Evolutionary conservation across 2,329 filamentous ascomycete genomes (phyloP).

Genomic region (Gnomoniopsis sp.): DNA sequence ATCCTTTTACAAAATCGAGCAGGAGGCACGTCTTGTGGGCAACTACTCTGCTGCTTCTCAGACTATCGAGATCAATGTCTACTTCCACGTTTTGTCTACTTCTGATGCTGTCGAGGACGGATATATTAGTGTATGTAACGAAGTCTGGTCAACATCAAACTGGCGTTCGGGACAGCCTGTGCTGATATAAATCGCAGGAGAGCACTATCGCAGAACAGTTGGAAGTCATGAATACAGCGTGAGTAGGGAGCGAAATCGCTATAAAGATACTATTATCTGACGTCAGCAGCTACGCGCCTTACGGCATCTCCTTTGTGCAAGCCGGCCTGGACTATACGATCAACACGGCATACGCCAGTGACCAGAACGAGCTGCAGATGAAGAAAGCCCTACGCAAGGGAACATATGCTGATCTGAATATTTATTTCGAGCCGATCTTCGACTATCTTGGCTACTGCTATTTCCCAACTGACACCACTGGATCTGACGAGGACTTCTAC

Average conservation of each 20-base stretch:
- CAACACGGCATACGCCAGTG: conserved; percentile 44
- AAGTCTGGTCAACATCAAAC: background rate
- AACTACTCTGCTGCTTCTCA: conserved; percentile 21
- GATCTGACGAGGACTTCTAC: conserved; percentile 26
- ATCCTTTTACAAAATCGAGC: conserved; percentile 23
- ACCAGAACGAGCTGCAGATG: conserved; percentile 37
- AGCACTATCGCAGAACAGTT: conserved; percentile 37
- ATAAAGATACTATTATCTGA: background rate
- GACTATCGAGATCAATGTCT: conserved; percentile 27
- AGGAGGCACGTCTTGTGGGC: conserved; percentile 18
- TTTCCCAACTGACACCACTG: conserved; percentile 36
- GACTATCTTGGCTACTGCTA: conserved; percentile 43
- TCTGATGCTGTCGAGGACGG: conserved; percentile 29
- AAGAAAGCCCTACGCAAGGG: conserved; percentile 42
- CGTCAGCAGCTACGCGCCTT: conserved; percentile 31
- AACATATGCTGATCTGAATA: conserved; percentile 39
- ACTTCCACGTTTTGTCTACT: conserved; percentile 31
- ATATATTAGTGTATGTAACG: conserved; percentile 32
- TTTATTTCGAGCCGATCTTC: conserved; percentile 41
- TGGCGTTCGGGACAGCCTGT: background rate
- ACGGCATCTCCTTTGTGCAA: conserved; percentile 43
- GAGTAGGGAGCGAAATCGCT: background rate
- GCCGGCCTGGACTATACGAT: conserved; percentile 35
- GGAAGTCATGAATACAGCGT: conserved; percentile 39
- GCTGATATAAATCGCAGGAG: conserved; percentile 24